Evolutionary conservation across 768 basidiomycete species (phyloP).

Genomic region (Lentinula raphanica): DNA sequence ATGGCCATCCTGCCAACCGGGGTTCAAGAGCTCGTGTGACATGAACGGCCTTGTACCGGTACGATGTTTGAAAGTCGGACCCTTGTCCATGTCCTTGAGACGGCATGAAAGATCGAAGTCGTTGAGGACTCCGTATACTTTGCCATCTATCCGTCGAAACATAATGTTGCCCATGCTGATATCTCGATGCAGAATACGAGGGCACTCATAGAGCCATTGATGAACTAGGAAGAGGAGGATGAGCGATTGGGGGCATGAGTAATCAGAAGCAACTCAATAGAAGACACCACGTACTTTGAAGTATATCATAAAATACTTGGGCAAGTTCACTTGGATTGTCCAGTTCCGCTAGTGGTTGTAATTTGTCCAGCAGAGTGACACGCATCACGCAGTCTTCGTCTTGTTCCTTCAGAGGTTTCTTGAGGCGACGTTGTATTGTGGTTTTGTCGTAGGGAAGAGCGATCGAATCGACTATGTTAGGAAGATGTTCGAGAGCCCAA

Average conservation of each 20-base stretch:
- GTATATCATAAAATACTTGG: neutral
- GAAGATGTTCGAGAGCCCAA: neutral
- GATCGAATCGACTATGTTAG: neutral
- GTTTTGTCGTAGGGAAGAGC: neutral
- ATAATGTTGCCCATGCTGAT: slow-evolving; percentile 12
- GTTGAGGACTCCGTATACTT: slow-evolving; percentile 8
- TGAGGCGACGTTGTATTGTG: neutral
- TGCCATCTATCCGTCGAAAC: slow-evolving; percentile 9
- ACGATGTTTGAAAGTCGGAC: neutral
- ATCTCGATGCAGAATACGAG: slow-evolving; percentile 12
- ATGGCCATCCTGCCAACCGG: neutral
- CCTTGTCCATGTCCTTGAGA: neutral
- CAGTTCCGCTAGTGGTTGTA: neutral
- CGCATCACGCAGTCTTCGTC: neutral
- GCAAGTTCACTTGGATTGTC: neutral
- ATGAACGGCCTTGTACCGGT: slow-evolving; percentile 2
- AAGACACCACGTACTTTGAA: neutral
- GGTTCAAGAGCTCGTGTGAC: neutral
- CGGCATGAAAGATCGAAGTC: slow-evolving; percentile 10
- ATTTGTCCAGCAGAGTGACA: neutral
- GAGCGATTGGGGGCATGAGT: neutral
- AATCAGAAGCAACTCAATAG: too few species aligned
- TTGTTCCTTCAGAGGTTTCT: neutral
- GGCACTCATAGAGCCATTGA: slow-evolving; percentile 4
- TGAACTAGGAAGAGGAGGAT: neutral